phyloP scores from a whole-genome alignment of 2,329 filamentous ascomycete genomes.

The Botrytis pseudocinerea region DNA sequence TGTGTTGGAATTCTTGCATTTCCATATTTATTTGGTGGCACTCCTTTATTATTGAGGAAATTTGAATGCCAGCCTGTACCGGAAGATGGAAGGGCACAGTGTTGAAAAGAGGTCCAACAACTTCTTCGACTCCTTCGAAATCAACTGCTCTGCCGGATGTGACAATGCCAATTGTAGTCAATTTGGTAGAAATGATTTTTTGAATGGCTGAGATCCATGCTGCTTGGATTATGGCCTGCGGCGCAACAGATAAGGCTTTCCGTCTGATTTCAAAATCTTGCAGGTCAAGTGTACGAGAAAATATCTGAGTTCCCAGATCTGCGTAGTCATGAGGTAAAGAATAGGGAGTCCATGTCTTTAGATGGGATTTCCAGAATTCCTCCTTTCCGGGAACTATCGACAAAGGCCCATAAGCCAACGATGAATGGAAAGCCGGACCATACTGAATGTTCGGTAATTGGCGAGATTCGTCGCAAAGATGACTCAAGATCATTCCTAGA shows the following conservation, averaged over 20 bases:
- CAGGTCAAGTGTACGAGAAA: slow-evolving; percentile 43
- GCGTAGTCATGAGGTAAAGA: slow-evolving; percentile 23
- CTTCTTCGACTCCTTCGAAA: slow-evolving; percentile 61
- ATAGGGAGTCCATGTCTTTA: slow-evolving; percentile 32
- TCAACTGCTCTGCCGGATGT: slow-evolving; percentile 76
- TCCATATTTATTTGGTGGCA: slow-evolving; percentile 72
- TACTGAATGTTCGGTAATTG: slow-evolving; percentile 34
- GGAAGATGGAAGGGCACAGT: slow-evolving; percentile 71
- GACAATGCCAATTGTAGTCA: slow-evolving; percentile 66
- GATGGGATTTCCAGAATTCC: slow-evolving; percentile 62
- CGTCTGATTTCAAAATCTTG: slow-evolving; percentile 53
- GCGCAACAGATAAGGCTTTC: slow-evolving; percentile 65
- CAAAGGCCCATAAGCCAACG: slow-evolving; percentile 70
- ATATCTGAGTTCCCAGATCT: slow-evolving; percentile 30
- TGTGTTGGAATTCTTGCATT: slow-evolving; percentile 73
- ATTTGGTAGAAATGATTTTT: slow-evolving; percentile 46
- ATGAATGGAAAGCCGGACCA: slow-evolving; percentile 63
- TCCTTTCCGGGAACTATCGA: slow-evolving; percentile 48
- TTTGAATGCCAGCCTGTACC: slow-evolving; percentile 50
- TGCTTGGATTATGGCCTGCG: slow-evolving; percentile 77
- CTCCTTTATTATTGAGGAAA: slow-evolving; percentile 58
- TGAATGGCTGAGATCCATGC: slow-evolving; percentile 68
- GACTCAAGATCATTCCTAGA: slow-evolving; percentile 64
- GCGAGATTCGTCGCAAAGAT: slow-evolving; percentile 56
- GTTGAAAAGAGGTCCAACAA: slow-evolving; percentile 86